A percentile compares a stretch with the other conserved stretches of the same genome.
These are phyloP conservation scores for Achlya hypogyna DNA, from an alignment of 352 stramenopile genomes.

Conservation along the genomic window DNA sequence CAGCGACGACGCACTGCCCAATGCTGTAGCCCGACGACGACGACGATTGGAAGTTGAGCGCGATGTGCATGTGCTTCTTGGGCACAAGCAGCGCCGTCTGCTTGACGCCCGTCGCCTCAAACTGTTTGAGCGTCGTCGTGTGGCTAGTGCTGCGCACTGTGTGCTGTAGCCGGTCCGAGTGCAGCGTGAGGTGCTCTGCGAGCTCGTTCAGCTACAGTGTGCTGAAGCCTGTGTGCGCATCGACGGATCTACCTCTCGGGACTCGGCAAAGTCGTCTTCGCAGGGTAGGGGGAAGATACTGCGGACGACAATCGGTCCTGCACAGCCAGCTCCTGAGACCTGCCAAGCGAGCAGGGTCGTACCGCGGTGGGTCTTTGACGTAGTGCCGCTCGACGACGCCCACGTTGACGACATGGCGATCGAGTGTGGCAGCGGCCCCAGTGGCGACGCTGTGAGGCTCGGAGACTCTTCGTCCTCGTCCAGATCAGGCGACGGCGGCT, in stretches of 20 bases:
- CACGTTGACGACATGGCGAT: background rate
- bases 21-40: background rate
- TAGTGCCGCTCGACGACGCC: background rate
- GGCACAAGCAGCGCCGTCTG: constrained; percentile 10
- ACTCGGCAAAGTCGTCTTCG: constrained; percentile 63
- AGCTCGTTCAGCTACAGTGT: constrained; percentile 13
- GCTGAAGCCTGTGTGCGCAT: too few relatives aligned
- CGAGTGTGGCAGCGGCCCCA: background rate
- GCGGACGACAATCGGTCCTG: background rate
- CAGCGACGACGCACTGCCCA: constrained; percentile 12
- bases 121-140: constrained; percentile 1
- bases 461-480: background rate
- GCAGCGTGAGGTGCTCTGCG: background rate
- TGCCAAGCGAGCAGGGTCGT: too few relatives aligned
- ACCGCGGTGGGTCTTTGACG: background rate
- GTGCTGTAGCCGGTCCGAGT: background rate
- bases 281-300: constrained; percentile 57
- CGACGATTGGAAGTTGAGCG: constrained; percentile 8
- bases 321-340: too few relatives aligned
- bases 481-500: background rate
- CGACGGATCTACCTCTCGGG: constrained; percentile 69
- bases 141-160: background rate
- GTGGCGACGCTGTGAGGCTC: background rate
- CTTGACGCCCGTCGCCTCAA: constrained; percentile 10
- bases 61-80: constrained; percentile 11